Base-by-base conservation (phyloP, 176 grass and related monocot genomes). In the Microstegium vimineum region DNA sequence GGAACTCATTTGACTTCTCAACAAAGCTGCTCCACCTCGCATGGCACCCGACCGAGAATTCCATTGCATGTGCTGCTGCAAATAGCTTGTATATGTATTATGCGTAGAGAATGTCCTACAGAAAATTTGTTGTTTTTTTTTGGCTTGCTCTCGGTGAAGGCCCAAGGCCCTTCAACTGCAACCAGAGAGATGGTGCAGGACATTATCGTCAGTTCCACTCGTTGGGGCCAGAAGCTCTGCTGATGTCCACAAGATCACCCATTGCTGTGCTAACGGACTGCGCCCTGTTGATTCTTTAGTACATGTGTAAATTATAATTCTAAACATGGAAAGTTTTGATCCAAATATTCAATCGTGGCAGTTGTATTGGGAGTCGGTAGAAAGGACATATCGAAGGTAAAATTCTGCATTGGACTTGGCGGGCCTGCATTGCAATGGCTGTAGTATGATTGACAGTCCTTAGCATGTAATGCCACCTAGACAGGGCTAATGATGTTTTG, bases 61-160 rank as follows among this genome's bases (percentile, higher is more conserved):
- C 94, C 23, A 88, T 97, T 3, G 94, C 94, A 75, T 97, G 94
- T 76, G 94, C 94, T 86, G 94, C 91, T 86, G 89, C 91, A 76
- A 97, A 97, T 90, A 97, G 94, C 78, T 69, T 97, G 94, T 97
- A 97, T 89, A 97, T 97, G 94, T 97, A 97, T 90, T 92, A 94
- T 86, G 94, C 89, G 56, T 97, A 94, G 87, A 83, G 69, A 86
- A 73, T 42, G 22, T 32, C 41, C 66, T 43, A 86, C 74, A 82
- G 79, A 47, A 88, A 73, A 75, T 86, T 86, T 83, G 64, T 86
- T 73, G 37, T 49, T 69, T 56, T 69, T 76, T 79, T 73, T 84
- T 80, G 69, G 68, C 72, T 86, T 61, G 61, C 75, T 41, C 67
- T 57, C 10, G 10, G 5, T 43, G 63, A 81, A 74, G 79, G 74